Evolutionary conservation across 2,329 filamentous ascomycete genomes (phyloP).

Genomic region (Cladosporium sp.): DNA sequence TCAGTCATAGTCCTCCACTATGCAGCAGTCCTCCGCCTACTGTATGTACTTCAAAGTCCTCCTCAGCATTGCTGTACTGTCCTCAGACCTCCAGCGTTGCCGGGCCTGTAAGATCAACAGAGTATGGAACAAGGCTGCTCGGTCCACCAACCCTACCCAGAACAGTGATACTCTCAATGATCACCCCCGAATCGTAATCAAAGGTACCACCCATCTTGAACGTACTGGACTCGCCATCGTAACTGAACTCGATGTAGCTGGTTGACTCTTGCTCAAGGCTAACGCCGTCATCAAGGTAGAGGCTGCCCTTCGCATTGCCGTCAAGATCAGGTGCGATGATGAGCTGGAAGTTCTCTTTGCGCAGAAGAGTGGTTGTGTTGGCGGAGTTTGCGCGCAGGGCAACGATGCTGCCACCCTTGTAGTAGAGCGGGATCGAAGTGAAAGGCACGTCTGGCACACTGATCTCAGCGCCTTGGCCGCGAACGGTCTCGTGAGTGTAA

Average conservation of each 20-base stretch:
- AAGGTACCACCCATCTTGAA: slow-evolving; percentile 58
- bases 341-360: slow-evolving; percentile 69
- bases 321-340: slow-evolving; percentile 66
- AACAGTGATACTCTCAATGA: slow-evolving; percentile 55
- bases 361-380: slow-evolving; percentile 65
- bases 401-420: slow-evolving; percentile 66
- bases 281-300: slow-evolving; percentile 80
- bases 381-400: slow-evolving; percentile 58
- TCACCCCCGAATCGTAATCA: slow-evolving; percentile 51
- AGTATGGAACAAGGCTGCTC: slow-evolving; percentile 1
- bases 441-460: slow-evolving; percentile 50
- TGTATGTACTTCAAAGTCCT: neutral
- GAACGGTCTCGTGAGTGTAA: slow-evolving; percentile 53
- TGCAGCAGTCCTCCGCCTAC: neutral
- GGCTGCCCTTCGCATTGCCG: slow-evolving; percentile 64
- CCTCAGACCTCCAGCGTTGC: slow-evolving; percentile 2
- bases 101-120: slow-evolving; percentile 8
- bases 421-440: slow-evolving; percentile 66
- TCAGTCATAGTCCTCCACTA: neutral
- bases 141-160: slow-evolving; percentile 41
- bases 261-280: slow-evolving; percentile 61
- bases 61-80: neutral
- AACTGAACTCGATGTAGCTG: slow-evolving; percentile 64
- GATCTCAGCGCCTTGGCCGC: slow-evolving; percentile 49
- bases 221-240: slow-evolving; percentile 48